These are phyloP conservation scores for Dryas drummondii DNA, from an alignment of 306 rosid genomes.

Conservation along the genomic window DNA sequence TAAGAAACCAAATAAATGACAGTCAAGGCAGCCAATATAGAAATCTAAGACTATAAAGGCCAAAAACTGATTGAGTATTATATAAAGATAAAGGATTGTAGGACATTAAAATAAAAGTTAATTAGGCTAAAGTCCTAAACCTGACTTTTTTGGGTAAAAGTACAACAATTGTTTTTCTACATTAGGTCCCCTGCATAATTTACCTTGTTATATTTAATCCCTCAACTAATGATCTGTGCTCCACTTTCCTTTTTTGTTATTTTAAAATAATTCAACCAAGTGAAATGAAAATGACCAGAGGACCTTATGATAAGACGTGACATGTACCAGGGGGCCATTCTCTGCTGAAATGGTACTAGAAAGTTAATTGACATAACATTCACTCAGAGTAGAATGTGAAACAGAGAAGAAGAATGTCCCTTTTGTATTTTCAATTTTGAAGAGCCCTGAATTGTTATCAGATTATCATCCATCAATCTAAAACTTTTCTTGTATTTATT, in stretches of 20 bases:
- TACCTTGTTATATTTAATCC: neutral
- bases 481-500: slow-evolving; percentile 1
- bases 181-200: neutral
- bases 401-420: neutral
- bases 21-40: slow-evolving; percentile 5
- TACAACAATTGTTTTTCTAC: neutral
- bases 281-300: neutral
- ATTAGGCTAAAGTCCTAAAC: neutral
- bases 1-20: neutral
- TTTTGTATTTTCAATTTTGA: neutral
- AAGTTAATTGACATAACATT: neutral
- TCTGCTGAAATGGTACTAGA: neutral
- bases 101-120: neutral
- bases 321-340: neutral
- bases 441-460: slow-evolving; percentile 3
- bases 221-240: neutral
- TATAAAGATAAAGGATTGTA: neutral
- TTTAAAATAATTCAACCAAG: neutral
- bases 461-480: neutral
- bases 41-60: neutral
- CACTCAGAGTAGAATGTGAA: neutral
- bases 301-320: neutral
- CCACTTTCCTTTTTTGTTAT: neutral
- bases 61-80: neutral
- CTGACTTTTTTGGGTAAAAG: neutral